phyloP scores from a whole-genome alignment of 2,329 filamentous ascomycete genomes.

The Arthrobotrys pseudoclavata region DNA sequence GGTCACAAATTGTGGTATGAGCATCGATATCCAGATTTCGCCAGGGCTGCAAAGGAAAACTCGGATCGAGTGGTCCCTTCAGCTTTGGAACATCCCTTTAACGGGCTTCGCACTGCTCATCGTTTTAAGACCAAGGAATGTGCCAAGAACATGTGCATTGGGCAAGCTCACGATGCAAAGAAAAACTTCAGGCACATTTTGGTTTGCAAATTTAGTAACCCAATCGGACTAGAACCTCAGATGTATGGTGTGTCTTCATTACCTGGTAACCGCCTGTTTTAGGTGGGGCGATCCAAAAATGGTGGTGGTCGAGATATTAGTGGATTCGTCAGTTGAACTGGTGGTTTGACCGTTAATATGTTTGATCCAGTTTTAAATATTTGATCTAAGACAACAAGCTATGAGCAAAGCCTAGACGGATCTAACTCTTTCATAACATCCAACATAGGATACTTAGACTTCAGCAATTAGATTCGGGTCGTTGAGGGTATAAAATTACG shows the following conservation, averaged over 20 bases:
- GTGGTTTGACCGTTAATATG: background rate
- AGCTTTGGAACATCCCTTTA: conserved; percentile 16
- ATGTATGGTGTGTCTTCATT: conserved; percentile 10
- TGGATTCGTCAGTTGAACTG: background rate
- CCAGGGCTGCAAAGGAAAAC: background rate
- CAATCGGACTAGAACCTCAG: conserved; percentile 6
- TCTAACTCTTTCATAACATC: conserved; percentile 10
- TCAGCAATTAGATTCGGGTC: conserved; percentile 45
- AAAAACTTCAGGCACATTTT: conserved; percentile 14
- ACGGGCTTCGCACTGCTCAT: background rate
- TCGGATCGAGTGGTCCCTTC: background rate
- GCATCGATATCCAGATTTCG: background rate
- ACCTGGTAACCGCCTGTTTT: conserved; percentile 22
- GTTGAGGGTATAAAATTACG: conserved; percentile 6
- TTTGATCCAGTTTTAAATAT: background rate
- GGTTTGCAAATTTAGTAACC: conserved; percentile 11
- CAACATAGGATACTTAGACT: conserved; percentile 36
- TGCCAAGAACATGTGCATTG: conserved; percentile 5
- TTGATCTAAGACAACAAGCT: conserved; percentile 16
- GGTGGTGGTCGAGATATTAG: conserved; percentile 32
- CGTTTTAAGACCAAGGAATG: background rate
- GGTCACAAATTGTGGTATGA: background rate
- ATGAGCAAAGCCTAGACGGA: conserved; percentile 3
- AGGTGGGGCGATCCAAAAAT: conserved; percentile 5
- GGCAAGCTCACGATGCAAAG: background rate